These are phyloP conservation scores for Tubosaeta brunneosetosa DNA, from an alignment of 768 basidiomycete genomes.

Conservation along the genomic window DNA sequence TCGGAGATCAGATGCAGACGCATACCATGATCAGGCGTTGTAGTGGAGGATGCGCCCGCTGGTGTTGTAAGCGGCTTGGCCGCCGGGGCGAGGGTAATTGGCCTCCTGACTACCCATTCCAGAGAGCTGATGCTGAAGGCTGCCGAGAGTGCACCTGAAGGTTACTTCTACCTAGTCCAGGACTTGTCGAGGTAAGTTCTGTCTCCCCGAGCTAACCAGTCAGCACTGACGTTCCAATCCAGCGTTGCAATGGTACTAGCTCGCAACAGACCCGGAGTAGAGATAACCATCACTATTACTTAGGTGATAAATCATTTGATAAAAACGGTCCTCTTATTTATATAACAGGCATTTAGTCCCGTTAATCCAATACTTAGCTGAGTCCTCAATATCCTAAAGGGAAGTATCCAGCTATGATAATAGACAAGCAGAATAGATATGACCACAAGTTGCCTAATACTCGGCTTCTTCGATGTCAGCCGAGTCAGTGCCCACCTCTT, in stretches of 20 bases:
- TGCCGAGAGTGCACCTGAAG: conserved; percentile 39
- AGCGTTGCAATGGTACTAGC: conserved; percentile 29
- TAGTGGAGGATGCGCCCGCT: conserved; percentile 88
- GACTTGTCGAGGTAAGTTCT: conserved; percentile 63
- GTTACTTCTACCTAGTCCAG: conserved; percentile 52
- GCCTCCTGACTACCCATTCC: conserved; percentile 75
- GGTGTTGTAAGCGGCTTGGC: conserved; percentile 76
- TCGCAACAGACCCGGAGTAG: conserved; percentile 36
- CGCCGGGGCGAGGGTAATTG: conserved; percentile 83
- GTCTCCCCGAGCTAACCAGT: neutral
- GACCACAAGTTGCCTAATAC: conserved; percentile 35
- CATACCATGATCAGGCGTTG: conserved; percentile 50
- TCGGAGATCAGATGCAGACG: neutral
- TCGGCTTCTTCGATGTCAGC: conserved; percentile 57
- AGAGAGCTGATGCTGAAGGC: conserved; percentile 62
- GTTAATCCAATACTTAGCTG: conserved; percentile 6
- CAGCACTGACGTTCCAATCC: neutral
- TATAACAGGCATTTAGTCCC: neutral
- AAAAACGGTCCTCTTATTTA: neutral
- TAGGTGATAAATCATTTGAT: neutral
- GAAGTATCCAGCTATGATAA: conserved; percentile 3
- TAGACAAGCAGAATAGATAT: neutral
- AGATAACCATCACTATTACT: conserved; percentile 23
- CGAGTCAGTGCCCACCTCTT: conserved; percentile 81
- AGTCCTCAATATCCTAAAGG: conserved; percentile 7